These are phyloP conservation scores for Fonsecaea monophora DNA, from an alignment of 2,329 filamentous ascomycete species.

Conservation along the genomic window DNA sequence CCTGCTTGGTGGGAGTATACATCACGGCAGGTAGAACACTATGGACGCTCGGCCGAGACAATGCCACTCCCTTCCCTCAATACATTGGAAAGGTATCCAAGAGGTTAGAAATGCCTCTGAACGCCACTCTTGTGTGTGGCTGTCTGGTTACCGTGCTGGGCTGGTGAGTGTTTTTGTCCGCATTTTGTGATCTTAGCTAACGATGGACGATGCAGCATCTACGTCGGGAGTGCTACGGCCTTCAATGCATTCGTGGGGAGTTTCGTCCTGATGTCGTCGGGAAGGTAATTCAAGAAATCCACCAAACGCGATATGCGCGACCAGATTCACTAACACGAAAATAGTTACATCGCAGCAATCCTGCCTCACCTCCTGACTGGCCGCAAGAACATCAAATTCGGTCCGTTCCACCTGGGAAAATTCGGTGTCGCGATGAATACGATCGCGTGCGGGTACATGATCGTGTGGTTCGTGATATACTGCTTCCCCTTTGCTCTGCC, in stretches of 20 bases:
- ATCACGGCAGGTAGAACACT: conserved; percentile 68
- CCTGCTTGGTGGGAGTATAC: conserved; percentile 62
- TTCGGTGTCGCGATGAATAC: conserved; percentile 60
- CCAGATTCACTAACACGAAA: conserved; percentile 12
- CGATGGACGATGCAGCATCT: conserved; percentile 57
- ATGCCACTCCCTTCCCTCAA: conserved; percentile 60
- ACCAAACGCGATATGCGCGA: not conserved
- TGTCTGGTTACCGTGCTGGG: conserved; percentile 60
- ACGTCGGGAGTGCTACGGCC: conserved; percentile 48
- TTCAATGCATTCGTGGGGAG: conserved; percentile 65
- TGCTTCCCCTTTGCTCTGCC: conserved; percentile 63
- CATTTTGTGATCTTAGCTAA: conserved; percentile 55
- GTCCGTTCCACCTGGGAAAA: conserved; percentile 61
- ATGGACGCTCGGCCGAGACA: conserved; percentile 67
- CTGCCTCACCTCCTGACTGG: conserved; percentile 59
- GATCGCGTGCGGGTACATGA: conserved; percentile 60
- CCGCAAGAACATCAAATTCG: conserved; percentile 58
- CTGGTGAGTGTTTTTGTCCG: conserved; percentile 38
- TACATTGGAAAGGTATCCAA: conserved; percentile 58
- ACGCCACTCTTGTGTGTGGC: conserved; percentile 61
- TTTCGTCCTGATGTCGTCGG: conserved; percentile 63
- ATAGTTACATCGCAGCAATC: conserved; percentile 59
- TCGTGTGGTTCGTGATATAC: conserved; percentile 65
- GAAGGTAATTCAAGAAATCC: conserved; percentile 47
- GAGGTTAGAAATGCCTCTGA: conserved; percentile 59